Evolutionary conservation across 1,284 basidiomycete species (phyloP).

Genomic region (Tetrapyrgos nigripes): DNA sequence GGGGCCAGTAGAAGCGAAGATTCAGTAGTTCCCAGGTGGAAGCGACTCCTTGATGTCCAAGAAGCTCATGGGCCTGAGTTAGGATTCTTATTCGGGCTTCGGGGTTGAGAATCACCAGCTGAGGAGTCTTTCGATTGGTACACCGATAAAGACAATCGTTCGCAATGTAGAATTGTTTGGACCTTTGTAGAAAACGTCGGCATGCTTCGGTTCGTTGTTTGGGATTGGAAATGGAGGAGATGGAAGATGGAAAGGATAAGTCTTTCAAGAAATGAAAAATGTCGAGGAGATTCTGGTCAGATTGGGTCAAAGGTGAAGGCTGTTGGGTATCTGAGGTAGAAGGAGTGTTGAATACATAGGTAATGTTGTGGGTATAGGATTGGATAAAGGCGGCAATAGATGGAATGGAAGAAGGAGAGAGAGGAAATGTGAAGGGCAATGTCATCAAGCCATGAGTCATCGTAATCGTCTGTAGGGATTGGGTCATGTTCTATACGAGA

Average conservation of each 20-base stretch:
- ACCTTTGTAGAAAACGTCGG: slow-evolving; percentile 24
- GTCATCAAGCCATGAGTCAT: slow-evolving; percentile 1
- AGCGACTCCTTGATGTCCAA: slow-evolving; percentile 13
- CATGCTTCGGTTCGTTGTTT: too few relatives aligned
- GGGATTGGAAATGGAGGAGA: too few relatives aligned
- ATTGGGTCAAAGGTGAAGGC: too few relatives aligned
- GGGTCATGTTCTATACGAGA: slow-evolving; percentile 1
- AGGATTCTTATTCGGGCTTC: slow-evolving; percentile 15
- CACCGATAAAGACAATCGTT: slow-evolving; percentile 11
- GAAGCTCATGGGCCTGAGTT: slow-evolving; percentile 18
- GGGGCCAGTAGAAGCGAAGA: slow-evolving; percentile 10
- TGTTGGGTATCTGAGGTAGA: too few relatives aligned
- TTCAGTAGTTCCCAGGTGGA: slow-evolving; percentile 7
- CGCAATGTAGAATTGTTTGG: neutral
- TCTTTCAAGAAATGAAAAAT: too few relatives aligned
- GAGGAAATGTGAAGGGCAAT: neutral
- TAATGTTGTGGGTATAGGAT: neutral
- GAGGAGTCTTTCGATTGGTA: neutral
- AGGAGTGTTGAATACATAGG: too few relatives aligned
- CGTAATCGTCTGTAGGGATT: neutral
- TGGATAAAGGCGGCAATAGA: too few relatives aligned
- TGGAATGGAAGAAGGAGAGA: too few relatives aligned
- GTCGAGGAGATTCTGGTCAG: too few relatives aligned
- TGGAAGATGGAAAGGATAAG: too few relatives aligned
- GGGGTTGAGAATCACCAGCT: slow-evolving; percentile 10